phyloP scores from a whole-genome alignment of 2,329 filamentous ascomycete genomes.

The Drechslerella coelobrocha region DNA sequence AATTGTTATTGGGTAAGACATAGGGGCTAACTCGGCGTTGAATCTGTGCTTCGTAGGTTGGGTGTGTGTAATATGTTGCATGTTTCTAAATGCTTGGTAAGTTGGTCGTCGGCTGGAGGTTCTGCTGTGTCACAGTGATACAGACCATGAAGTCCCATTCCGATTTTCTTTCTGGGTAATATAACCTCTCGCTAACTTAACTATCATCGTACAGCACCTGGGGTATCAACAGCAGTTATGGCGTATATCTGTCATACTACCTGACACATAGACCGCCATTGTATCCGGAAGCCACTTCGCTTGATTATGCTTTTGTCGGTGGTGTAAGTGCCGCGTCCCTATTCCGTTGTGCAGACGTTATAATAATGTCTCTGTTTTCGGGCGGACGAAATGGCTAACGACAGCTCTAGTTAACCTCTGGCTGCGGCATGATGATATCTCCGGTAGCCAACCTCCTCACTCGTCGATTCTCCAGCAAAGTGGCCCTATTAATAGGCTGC shows the following conservation, averaged over 20 bases:
- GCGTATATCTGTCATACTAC: slow-evolving; percentile 79
- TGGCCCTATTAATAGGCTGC: slow-evolving; percentile 70
- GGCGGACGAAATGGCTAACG: background rate
- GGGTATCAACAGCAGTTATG: slow-evolving; percentile 66
- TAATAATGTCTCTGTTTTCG: too few relatives aligned
- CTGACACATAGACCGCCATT: slow-evolving; percentile 64
- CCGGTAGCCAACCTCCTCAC: slow-evolving; percentile 71
- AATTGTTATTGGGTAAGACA: slow-evolving; percentile 1
- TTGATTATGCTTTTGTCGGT: slow-evolving; percentile 80
- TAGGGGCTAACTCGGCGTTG: background rate
- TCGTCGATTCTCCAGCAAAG: slow-evolving; percentile 68
- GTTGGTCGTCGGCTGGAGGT: background rate
- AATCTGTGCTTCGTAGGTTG: slow-evolving; percentile 26
- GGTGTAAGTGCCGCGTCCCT: slow-evolving; percentile 68
- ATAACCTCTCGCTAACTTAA: background rate
- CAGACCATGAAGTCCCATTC: background rate
- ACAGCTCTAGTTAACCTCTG: slow-evolving; percentile 15
- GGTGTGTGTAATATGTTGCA: slow-evolving; percentile 53
- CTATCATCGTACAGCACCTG: slow-evolving; percentile 57
- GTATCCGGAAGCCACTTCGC: slow-evolving; percentile 69
- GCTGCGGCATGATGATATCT: slow-evolving; percentile 66
- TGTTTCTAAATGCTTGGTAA: slow-evolving; percentile 49
- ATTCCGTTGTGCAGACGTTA: slow-evolving; percentile 58
- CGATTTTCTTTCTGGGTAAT: background rate
- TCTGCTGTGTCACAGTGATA: background rate